Percentiles rank a stretch among this genome's conserved stretches.
These are phyloP conservation scores for Cochlearia excelsa DNA, from an alignment of 345 rosid species.

Conservation along the genomic window DNA sequence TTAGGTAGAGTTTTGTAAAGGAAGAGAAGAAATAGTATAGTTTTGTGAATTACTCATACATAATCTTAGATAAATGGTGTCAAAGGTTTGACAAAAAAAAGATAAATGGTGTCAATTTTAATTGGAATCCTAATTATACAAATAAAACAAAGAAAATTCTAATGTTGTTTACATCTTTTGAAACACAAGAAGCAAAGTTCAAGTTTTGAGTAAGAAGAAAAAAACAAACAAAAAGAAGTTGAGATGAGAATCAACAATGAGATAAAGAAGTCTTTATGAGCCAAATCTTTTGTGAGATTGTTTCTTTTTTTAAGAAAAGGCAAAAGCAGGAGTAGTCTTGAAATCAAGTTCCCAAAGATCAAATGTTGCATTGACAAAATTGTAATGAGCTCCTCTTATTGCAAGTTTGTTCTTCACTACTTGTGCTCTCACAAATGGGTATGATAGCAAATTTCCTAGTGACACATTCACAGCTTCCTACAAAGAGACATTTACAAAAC, in stretches of 20 bases:
- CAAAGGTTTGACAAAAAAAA: too few species aligned
- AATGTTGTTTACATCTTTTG: neutral
- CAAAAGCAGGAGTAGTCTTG: slow-evolving; percentile 42
- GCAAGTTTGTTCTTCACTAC: slow-evolving; percentile 48
- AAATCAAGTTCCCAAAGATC: slow-evolving; percentile 78
- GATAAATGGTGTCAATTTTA: too few species aligned
- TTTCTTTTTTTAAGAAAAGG: slow-evolving; percentile 24
- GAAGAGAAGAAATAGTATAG: too few species aligned
- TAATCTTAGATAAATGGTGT: too few species aligned
- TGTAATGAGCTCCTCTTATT: slow-evolving; percentile 71
- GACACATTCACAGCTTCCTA: slow-evolving; percentile 89
- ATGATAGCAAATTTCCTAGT: slow-evolving; percentile 67
- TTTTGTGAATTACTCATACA: too few species aligned
- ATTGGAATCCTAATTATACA: neutral
- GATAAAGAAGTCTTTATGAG: slow-evolving; percentile 12
- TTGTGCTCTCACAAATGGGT: slow-evolving; percentile 70
- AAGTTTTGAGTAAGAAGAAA: slow-evolving; percentile 18
- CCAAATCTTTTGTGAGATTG: slow-evolving; percentile 8
- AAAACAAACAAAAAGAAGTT: slow-evolving; percentile 12
- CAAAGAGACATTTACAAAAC: neutral
- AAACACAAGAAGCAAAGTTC: slow-evolving; percentile 8
- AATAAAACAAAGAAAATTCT: too few species aligned
- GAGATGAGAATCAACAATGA: slow-evolving; percentile 27
- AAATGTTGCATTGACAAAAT: slow-evolving; percentile 64
- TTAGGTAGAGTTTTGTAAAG: too few species aligned